Evolutionary conservation across 1,284 basidiomycete genomes (phyloP).

Genomic region (Mycena citricolor): DNA sequence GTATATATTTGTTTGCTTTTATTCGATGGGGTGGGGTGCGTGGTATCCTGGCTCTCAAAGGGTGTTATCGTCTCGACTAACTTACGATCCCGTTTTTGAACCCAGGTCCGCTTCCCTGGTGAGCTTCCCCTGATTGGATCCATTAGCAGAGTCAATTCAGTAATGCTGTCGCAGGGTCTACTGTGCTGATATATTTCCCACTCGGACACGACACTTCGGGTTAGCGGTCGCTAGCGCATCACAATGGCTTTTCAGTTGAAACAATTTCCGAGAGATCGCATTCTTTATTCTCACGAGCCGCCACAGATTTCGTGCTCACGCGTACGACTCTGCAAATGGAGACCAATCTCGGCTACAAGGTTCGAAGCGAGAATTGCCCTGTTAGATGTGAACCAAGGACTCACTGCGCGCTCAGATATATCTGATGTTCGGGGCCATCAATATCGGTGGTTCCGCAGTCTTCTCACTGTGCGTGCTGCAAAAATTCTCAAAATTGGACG

Average conservation of each 20-base stretch:
- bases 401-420: conserved; percentile 38
- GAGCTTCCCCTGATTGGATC: neutral
- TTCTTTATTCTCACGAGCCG: conserved; percentile 18
- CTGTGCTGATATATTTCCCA: conserved; percentile 81
- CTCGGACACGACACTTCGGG: conserved; percentile 76
- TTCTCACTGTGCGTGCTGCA: conserved; percentile 44
- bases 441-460: conserved; percentile 49
- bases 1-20: conserved; percentile 76
- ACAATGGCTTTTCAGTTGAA: conserved; percentile 85
- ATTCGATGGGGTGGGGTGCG: conserved; percentile 65
- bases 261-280: too few species aligned
- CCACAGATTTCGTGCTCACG: conserved; percentile 70
- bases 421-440: conserved; percentile 68
- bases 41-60: neutral
- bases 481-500: too few species aligned
- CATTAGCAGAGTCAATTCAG: neutral
- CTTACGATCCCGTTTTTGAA: neutral
- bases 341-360: conserved; percentile 59
- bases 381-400: neutral
- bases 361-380: neutral
- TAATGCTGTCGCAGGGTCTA: conserved; percentile 43
- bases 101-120: conserved; percentile 55
- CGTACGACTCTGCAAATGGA: conserved; percentile 71
- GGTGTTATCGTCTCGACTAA: neutral
- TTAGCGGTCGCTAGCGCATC: conserved; percentile 67